Conservation (phyloP, 1,139 yeast genomes). For the Starmera stellimalicola region DNA sequence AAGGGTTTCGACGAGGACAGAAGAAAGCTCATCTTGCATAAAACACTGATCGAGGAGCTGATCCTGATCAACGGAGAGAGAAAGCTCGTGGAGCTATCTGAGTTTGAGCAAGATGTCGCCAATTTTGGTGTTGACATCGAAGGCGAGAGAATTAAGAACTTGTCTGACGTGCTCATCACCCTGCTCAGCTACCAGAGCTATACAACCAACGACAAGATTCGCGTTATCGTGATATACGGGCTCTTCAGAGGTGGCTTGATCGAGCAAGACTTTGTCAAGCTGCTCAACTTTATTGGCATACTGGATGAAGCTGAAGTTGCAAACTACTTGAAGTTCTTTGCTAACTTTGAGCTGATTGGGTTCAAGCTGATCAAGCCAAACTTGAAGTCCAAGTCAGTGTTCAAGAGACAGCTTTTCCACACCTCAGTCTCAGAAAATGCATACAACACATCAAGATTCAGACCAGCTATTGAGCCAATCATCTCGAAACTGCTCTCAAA, state of each 20-base stretch:
- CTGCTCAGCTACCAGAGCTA: slow-evolving; percentile 45
- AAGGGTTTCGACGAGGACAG: slow-evolving; percentile 63
- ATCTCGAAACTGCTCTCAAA: slow-evolving; percentile 33
- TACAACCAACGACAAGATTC: slow-evolving; percentile 54
- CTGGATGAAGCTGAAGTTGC: slow-evolving; percentile 42
- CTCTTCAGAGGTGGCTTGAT: slow-evolving; percentile 79
- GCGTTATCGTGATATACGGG: slow-evolving; percentile 72
- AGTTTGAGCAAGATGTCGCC: slow-evolving; percentile 65
- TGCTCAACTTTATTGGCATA: slow-evolving; percentile 62
- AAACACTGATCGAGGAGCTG: slow-evolving; percentile 50
- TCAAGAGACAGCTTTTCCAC: slow-evolving; percentile 43
- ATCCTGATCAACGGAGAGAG: slow-evolving; percentile 41
- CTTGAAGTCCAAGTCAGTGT: slow-evolving; percentile 26
- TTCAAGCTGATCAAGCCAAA: slow-evolving; percentile 49
- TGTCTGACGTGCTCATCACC: slow-evolving; percentile 59
- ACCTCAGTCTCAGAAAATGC: slow-evolving; percentile 50
- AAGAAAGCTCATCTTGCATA: slow-evolving; percentile 49
- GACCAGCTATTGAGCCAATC: slow-evolving; percentile 58
- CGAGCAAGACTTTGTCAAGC: slow-evolving; percentile 61
- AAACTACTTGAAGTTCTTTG: slow-evolving; percentile 43
- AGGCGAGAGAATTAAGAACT: slow-evolving; percentile 52
- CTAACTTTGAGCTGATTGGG: slow-evolving; percentile 60
- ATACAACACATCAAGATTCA: slow-evolving; percentile 68
- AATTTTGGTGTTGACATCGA: slow-evolving; percentile 69
- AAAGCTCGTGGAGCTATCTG: slow-evolving; percentile 54